Conservation (phyloP, 1,139 yeast species). For the Taphrina flavorubra region DNA sequence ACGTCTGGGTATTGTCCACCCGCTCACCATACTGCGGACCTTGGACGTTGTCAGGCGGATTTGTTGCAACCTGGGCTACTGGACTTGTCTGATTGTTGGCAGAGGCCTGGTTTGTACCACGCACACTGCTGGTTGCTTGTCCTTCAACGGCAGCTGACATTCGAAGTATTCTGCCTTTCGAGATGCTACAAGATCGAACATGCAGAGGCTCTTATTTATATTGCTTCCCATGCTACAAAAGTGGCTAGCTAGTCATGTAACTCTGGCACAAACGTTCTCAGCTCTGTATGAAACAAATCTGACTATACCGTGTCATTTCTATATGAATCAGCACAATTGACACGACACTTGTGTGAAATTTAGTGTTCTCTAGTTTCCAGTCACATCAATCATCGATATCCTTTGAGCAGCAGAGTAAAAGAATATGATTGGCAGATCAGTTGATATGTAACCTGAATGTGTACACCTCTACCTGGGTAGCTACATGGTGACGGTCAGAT, state of each 20-base stretch:
- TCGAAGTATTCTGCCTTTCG: not conserved
- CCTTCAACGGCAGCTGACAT: not conserved
- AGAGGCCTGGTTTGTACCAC: not conserved
- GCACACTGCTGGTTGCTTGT: not conserved
- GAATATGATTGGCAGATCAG: too few species aligned
- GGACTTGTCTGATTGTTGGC: not conserved
- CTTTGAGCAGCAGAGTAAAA: too few species aligned
- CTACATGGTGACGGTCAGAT: too few species aligned
- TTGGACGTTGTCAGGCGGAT: not conserved
- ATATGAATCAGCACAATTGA: not conserved
- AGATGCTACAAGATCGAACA: not conserved
- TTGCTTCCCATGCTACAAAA: too few species aligned
- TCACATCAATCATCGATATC: too few species aligned
- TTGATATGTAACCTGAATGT: too few species aligned
- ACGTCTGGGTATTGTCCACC: not conserved
- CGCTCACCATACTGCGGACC: conserved; percentile 10
- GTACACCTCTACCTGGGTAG: too few species aligned
- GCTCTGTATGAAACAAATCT: not conserved
- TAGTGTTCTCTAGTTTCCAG: not conserved
- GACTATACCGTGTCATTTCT: not conserved
- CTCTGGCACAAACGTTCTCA: not conserved
- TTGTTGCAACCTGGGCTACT: not conserved
- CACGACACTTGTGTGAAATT: not conserved
- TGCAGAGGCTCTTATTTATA: not conserved
- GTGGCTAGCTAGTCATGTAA: too few species aligned